Percentiles rank a stretch among this genome's conserved stretches.
These are phyloP conservation scores for Epichloe sp. DNA, from an alignment of 2,329 filamentous ascomycete genomes.

Conservation along the genomic window DNA sequence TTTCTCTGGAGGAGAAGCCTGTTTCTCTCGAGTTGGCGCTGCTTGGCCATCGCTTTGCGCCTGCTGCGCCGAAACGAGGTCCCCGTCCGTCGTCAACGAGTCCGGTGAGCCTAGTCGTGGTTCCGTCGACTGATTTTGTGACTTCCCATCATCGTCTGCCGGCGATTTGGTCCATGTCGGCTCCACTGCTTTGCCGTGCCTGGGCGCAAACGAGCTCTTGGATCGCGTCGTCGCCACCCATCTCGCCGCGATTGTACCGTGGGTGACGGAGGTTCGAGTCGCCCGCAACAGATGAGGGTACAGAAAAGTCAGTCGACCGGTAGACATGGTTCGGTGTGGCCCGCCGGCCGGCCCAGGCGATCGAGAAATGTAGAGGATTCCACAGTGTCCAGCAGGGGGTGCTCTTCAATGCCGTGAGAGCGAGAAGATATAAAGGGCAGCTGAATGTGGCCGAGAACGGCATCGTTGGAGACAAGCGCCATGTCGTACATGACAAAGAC, in stretches of 20 bases:
- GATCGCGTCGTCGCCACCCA: conserved; percentile 24
- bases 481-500: neutral
- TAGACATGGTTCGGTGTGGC: conserved; percentile 9
- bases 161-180: conserved; percentile 23
- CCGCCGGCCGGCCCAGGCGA: neutral
- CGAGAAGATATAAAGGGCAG: neutral
- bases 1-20: neutral
- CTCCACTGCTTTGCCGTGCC: conserved; percentile 50
- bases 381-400: neutral
- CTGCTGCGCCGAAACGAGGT: neutral
- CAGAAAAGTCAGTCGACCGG: conserved; percentile 50
- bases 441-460: neutral
- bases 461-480: too few species aligned
- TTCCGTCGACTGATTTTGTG: conserved; percentile 9
- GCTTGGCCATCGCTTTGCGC: neutral
- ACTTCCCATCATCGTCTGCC: neutral
- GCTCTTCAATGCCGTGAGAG: neutral
- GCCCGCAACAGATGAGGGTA: conserved; percentile 54
- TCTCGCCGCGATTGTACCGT: neutral
- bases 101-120: conserved; percentile 1
- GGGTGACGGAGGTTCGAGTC: conserved; percentile 9
- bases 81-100: neutral
- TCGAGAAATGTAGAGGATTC: neutral
- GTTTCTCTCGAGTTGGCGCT: neutral
- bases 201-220: conserved; percentile 35